Conservation (phyloP, 1,284 basidiomycete species). For the Athelia psychrophila region DNA sequence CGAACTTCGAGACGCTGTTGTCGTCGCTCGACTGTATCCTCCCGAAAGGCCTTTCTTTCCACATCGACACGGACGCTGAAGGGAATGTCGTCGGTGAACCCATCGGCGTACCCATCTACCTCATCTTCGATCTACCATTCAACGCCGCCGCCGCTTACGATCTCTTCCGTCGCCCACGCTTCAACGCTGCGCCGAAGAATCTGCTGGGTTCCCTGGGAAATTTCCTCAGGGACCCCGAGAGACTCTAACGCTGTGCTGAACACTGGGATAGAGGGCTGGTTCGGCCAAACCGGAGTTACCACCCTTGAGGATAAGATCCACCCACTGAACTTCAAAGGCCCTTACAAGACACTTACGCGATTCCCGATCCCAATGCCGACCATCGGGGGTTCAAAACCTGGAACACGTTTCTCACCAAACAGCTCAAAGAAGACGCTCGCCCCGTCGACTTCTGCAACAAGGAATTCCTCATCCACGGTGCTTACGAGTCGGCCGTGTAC, state of each 20-base stretch:
- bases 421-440: constrained; percentile 35
- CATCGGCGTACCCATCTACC: constrained; percentile 16
- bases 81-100: constrained; percentile 15
- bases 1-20: constrained; percentile 7
- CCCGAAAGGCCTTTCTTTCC: constrained; percentile 8
- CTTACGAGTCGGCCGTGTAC: too few relatives aligned
- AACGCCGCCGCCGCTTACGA: constrained; percentile 20
- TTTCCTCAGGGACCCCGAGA: constrained; percentile 37
- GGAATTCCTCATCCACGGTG: constrained; percentile 34
- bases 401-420: constrained; percentile 54
- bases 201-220: constrained; percentile 46
- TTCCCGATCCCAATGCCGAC: constrained; percentile 30
- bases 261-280: constrained; percentile 38
- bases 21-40: constrained; percentile 12
- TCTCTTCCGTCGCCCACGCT: constrained; percentile 13
- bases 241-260: constrained; percentile 39
- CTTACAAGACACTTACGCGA: constrained; percentile 34
- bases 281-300: constrained; percentile 32
- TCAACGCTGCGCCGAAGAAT: constrained; percentile 25
- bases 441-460: constrained; percentile 35
- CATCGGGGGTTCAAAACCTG: constrained; percentile 46
- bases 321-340: constrained; percentile 4
- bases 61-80: constrained; percentile 9
- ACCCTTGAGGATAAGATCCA: constrained; percentile 15
- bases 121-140: constrained; percentile 18